A percentile compares a stretch with the other conserved stretches of the same genome.
Evolutionary conservation across 371 early-diverging fungal genomes (phyloP).

Genomic region (Syncephalastrum racemosum): DNA sequence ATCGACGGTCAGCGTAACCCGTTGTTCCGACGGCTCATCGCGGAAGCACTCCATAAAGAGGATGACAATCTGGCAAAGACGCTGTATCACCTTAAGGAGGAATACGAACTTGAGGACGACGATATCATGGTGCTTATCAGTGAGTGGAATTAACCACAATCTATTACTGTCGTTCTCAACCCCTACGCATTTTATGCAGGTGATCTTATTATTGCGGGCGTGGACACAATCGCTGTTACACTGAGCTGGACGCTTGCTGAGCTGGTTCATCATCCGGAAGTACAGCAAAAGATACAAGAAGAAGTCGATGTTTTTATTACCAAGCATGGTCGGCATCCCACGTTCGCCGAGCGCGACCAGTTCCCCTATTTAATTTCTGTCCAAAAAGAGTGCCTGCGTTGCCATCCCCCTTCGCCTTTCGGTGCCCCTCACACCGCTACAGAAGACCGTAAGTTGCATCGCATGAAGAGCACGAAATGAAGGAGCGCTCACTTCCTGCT

Average conservation of each 20-base stretch:
- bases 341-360: constrained; percentile 17
- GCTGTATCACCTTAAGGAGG: constrained; percentile 8
- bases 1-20: constrained; percentile 5
- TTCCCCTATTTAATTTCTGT: constrained; percentile 26
- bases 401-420: constrained; percentile 23
- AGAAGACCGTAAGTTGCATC: constrained; percentile 24
- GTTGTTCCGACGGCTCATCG: background rate
- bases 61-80: constrained; percentile 7
- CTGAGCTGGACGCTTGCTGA: constrained; percentile 16
- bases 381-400: constrained; percentile 30
- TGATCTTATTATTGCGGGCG: constrained; percentile 11
- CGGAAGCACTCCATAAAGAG: constrained; percentile 2
- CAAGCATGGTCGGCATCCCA: constrained; percentile 17
- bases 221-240: constrained; percentile 10
- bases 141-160: constrained; percentile 8
- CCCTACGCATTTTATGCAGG: constrained; percentile 5
- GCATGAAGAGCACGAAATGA: too few species aligned
- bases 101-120: constrained; percentile 16
- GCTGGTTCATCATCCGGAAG: constrained; percentile 10
- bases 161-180: background rate
- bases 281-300: constrained; percentile 12
- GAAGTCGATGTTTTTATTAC: constrained; percentile 14
- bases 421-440: constrained; percentile 28
- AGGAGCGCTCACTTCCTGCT: background rate
- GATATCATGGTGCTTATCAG: constrained; percentile 16